Conservation (phyloP, 192 early-diverging fungal species). For the Dissophora globulifera region DNA sequence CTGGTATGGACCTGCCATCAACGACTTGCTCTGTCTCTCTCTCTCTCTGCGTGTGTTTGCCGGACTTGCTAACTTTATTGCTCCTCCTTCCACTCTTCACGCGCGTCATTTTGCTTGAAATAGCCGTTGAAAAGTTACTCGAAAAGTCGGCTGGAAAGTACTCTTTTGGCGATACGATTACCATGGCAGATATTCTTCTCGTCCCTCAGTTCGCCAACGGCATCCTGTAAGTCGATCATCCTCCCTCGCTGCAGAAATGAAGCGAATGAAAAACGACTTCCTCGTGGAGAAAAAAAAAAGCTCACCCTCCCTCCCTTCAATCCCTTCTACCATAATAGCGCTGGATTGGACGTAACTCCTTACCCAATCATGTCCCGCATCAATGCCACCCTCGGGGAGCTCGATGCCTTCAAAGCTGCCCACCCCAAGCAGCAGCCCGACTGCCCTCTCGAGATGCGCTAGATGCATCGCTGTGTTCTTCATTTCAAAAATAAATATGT, state of each 20-base stretch:
- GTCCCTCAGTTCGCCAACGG: slow-evolving; percentile 86
- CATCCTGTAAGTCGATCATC: slow-evolving; percentile 69
- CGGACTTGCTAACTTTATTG: no score
- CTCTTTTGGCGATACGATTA: slow-evolving; percentile 84
- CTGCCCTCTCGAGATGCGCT: slow-evolving; percentile 62
- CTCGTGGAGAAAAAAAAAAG: no score
- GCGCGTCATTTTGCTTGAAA: no score
- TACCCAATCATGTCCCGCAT: slow-evolving; percentile 78
- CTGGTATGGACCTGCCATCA: slow-evolving; percentile 59
- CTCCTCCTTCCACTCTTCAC: no score
- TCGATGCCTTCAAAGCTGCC: slow-evolving; percentile 72
- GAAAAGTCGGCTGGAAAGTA: slow-evolving; percentile 76
- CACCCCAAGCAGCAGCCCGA: slow-evolving; percentile 72
- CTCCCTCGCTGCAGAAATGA: background rate
- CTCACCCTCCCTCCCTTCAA: no score
- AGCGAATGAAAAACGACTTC: no score
- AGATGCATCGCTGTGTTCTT: no score
- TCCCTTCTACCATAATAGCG: slow-evolving; percentile 53
- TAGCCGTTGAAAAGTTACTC: slow-evolving; percentile 57
- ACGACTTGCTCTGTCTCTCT: no score
- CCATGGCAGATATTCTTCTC: slow-evolving; percentile 85
- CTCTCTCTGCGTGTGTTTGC: no score
- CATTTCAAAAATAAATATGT: no score
- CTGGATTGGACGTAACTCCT: slow-evolving; percentile 70
- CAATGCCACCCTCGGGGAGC: slow-evolving; percentile 58